Base-by-base conservation (phyloP, 2,329 filamentous ascomycete species). In the Keithomyces neogunnii region DNA sequence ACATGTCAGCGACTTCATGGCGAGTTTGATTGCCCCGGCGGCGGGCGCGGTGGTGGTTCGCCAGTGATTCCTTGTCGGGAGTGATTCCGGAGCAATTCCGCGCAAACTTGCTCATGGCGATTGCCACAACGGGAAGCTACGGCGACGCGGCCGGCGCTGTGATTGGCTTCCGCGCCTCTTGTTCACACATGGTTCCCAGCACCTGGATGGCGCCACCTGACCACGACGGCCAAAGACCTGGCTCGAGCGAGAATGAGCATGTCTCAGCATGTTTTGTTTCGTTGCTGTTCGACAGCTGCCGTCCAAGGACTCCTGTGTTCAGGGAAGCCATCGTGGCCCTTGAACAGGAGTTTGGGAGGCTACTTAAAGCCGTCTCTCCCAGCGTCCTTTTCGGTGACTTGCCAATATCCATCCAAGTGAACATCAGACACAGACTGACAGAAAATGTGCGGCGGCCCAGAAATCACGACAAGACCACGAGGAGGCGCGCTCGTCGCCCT, bases 401-500 rank as follows among this genome's bases (percentile, higher is more conserved):
- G 19, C 19, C 19, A 19, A 19, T 19, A 19, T 19, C 19, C 19
- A 19, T 19, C 19, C 19, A 19, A 19, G 19, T 19, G 19, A 19
- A 19, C 19, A 19, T 19, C 19, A 19, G 19, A 19, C 19, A 19
- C 19, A 1, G 19, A 26, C 38, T 5, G 26, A 40, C 38, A 44
- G 11, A 62, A 10, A 39, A 77, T 77, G 74, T 77, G 74, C 54
- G 73, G 74, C 54, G 73, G 74, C 43, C 67, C 68, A 4, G 67
- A 74, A 47, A 66, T 57, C 51, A 66, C 67, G 9, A 65, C 69
- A 51, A 61, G 66, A 45, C 70, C 72, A 8, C 66, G 67, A 39
- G 73, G 73, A 52, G 74, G 74, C 35, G 74, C 74, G 13, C 66
- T 77, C 47, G 74, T 66, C 6, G 71, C 73, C 5, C 67, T 77